Percentiles rank a stretch among this genome's conserved stretches.
phyloP scores from a whole-genome alignment of 768 basidiomycete genomes.

The Gloeophyllum trabeum region DNA sequence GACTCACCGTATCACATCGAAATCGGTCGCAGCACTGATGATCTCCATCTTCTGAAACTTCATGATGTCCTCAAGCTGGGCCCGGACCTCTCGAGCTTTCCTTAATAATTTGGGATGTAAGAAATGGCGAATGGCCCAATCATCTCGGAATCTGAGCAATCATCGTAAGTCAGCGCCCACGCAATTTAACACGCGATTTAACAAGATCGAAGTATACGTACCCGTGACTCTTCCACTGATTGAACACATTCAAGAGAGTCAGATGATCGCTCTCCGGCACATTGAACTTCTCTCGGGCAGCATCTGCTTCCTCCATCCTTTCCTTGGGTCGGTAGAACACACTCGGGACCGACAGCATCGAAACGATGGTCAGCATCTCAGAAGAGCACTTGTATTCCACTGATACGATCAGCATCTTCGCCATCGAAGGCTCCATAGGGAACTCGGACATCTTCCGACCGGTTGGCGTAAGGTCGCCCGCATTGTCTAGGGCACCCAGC shows the following conservation, averaged over 20 bases:
- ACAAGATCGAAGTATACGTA: slow-evolving; percentile 24
- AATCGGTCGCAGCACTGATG: slow-evolving; percentile 88
- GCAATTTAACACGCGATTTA: slow-evolving; percentile 2
- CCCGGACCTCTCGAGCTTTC: slow-evolving; percentile 91
- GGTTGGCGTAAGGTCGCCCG: slow-evolving; percentile 87
- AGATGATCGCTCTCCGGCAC: slow-evolving; percentile 98
- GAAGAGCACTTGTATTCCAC: slow-evolving; percentile 89
- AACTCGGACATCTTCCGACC: slow-evolving; percentile 99
- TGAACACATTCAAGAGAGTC: slow-evolving; percentile 91
- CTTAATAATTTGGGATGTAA: slow-evolving; percentile 91
- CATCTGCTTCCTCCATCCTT: slow-evolving; percentile 95
- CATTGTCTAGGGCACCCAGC: slow-evolving; percentile 92
- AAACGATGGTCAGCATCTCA: slow-evolving; percentile 98
- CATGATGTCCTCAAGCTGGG: slow-evolving; percentile 98
- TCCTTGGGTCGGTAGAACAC: slow-evolving; percentile 98
- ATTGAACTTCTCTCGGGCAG: slow-evolving; percentile 95
- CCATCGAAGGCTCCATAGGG: slow-evolving; percentile 98
- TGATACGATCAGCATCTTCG: slow-evolving; percentile 95
- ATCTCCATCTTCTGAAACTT: slow-evolving; percentile 96
- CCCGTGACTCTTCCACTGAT: slow-evolving; percentile 97
- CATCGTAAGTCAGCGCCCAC: too few species aligned
- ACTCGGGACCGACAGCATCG: slow-evolving; percentile 96
- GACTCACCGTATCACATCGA: slow-evolving; percentile 70
- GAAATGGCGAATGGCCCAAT: slow-evolving; percentile 94
- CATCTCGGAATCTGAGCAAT: slow-evolving; percentile 79